Base-by-base conservation (phyloP, 2,329 filamentous ascomycete genomes). In the Mariannaea sp. region DNA sequence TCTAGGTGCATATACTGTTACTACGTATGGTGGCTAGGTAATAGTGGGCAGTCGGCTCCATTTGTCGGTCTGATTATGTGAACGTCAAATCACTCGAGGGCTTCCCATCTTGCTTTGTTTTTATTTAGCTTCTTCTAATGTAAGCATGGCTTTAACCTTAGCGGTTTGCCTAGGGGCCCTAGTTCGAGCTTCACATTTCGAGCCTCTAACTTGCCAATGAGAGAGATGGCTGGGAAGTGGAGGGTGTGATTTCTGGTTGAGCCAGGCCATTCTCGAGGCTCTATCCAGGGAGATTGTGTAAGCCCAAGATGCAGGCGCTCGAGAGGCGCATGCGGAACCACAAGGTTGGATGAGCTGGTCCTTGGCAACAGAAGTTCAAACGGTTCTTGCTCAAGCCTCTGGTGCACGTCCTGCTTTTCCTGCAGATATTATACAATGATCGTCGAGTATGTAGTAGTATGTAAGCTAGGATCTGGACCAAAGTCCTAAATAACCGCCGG, bases 301-400 rank as follows among this genome's bases (percentile, higher is more conserved):
- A 24, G 17, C 35, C 20, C 13, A 22, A 16, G 17, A n/a, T 22
- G 38, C 35, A 39, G 26, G 42, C 22, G 8, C 22, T 5, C 36
- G 13, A 19, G n/a, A 5, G 38, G 32, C 39, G 43, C 51, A 35
- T 42, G 22, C 30, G 5, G 46, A 32, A 42, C 55, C 57, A 56
- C 49, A 58, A 52, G 57, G 57, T 55, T 60, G 49, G 57, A 14
- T 42, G 43, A 44, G 48, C 30, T 56, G 56, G 56, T 49, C 58
- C 58, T 58, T 42, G 47, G 43, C 36, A 39, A 44, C 38, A 52
- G 39, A 55, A 60, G 53, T 35, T 52, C 49, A 45, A 42, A 42
- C 42, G 24, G 24, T 14, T 27, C 26, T 38, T 39, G 12, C 53
- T 17, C 19, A 39, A 19, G 50, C 29, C 40, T 17, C 35, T 17